Evolutionary conservation across 305 asterid genomes (phyloP).

Genomic region (Fraxinus velutina): DNA sequence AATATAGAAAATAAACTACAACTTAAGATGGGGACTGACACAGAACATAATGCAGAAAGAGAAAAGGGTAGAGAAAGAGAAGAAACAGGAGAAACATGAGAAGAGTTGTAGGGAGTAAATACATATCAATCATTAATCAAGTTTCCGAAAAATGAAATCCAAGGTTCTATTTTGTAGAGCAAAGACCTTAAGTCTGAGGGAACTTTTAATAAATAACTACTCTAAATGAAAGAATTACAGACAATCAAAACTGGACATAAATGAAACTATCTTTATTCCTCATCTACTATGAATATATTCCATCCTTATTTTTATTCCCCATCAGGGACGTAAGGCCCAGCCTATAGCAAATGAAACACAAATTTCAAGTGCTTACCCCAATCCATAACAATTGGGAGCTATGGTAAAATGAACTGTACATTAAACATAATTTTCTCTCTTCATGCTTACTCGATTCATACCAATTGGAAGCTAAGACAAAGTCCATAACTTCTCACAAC

Average conservation of each 20-base stretch:
- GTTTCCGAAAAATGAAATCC: too few relatives aligned
- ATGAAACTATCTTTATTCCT: too few relatives aligned
- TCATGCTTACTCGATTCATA: not conserved
- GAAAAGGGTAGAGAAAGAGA: not conserved
- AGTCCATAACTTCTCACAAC: not conserved
- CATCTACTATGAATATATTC: too few relatives aligned
- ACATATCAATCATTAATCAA: not conserved
- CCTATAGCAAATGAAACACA: not conserved
- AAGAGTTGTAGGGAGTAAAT: not conserved
- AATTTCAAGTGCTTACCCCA: not conserved
- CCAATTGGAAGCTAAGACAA: not conserved
- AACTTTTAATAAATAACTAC: too few relatives aligned
- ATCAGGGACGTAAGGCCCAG: not conserved
- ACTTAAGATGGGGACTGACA: not conserved
- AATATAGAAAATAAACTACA: not conserved
- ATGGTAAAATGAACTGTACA: not conserved
- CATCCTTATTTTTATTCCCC: too few relatives aligned
- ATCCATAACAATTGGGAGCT: not conserved
- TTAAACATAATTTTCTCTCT: not conserved
- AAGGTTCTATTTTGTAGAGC: too few relatives aligned
- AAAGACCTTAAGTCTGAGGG: too few relatives aligned
- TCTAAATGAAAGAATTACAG: too few relatives aligned
- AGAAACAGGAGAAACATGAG: not conserved
- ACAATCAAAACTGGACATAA: too few relatives aligned
- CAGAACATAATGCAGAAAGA: not conserved